A percentile compares a stretch with the other conserved stretches of the same genome.
Conservation (phyloP, 192 early-diverging fungal genomes). For the Umbelopsis ramanniana region DNA sequence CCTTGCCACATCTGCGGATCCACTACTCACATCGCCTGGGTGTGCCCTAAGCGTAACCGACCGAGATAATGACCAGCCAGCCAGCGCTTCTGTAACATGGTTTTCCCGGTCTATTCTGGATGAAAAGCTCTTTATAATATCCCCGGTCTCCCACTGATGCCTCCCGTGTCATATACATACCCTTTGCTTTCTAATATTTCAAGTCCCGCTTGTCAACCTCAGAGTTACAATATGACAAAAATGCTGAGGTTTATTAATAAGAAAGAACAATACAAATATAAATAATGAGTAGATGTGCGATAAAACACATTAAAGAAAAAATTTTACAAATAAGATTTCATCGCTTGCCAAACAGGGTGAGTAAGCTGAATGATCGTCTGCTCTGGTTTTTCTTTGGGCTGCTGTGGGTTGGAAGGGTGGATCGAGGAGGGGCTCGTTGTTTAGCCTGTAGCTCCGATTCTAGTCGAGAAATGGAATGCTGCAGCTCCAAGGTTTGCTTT, state of each 20-base stretch:
- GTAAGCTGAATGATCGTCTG: constrained; percentile 6
- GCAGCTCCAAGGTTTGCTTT: not conserved
- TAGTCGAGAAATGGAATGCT: not conserved
- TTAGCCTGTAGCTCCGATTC: not conserved
- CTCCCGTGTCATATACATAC: not conserved
- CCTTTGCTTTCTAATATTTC: not conserved
- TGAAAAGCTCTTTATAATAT: too few species aligned
- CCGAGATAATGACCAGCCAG: constrained; percentile 16
- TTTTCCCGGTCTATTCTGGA: not conserved
- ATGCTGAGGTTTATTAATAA: not conserved
- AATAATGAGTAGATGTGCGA: not conserved
- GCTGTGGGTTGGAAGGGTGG: not conserved
- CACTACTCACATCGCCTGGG: constrained; percentile 17
- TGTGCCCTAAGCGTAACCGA: constrained; percentile 10
- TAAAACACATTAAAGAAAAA: not conserved
- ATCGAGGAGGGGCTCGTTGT: not conserved
- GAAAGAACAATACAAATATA: not conserved
- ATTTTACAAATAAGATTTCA: not conserved
- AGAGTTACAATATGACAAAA: not conserved
- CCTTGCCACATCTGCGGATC: constrained; percentile 18
- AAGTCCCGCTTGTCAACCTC: constrained; percentile 5
- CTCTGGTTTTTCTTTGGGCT: not conserved
- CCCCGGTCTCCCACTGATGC: not conserved
- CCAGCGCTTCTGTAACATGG: not conserved
- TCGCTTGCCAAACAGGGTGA: not conserved